Evolutionary conservation across 2,329 filamentous ascomycete genomes (phyloP).

Genomic region (Pseudopyrenochaeta lycopersici): DNA sequence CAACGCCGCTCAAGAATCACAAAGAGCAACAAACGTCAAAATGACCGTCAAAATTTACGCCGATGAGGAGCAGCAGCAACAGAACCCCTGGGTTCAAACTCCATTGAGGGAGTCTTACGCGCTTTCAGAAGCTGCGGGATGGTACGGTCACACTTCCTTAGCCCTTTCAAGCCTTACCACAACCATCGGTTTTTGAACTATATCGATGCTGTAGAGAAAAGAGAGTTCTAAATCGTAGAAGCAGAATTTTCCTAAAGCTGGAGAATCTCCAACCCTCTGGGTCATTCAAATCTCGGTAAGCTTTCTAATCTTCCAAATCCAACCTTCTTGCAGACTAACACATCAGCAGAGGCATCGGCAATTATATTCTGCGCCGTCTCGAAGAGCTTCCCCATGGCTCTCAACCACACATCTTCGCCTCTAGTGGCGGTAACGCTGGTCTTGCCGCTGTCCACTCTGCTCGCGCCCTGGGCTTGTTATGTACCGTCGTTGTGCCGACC

Average conservation of each 20-base stretch:
- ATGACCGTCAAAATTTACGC: slow-evolving; percentile 39
- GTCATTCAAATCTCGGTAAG: slow-evolving; percentile 78
- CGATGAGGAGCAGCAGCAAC: slow-evolving; percentile 29
- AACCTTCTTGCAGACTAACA: slow-evolving; percentile 15
- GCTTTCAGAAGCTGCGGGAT: slow-evolving; percentile 75
- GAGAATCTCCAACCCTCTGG: slow-evolving; percentile 85
- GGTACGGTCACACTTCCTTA: slow-evolving; percentile 61
- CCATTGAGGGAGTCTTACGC: slow-evolving; percentile 73
- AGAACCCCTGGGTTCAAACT: slow-evolving; percentile 72
- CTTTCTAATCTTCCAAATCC: not conserved
- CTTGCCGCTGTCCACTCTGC: slow-evolving; percentile 82
- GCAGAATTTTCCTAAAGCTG: slow-evolving; percentile 84
- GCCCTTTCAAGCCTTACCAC: not conserved
- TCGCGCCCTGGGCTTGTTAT: slow-evolving; percentile 67
- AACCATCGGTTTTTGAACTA: not conserved
- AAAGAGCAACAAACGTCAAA: slow-evolving; percentile 8
- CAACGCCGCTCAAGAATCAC: slow-evolving; percentile 15
- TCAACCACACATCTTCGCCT: slow-evolving; percentile 76
- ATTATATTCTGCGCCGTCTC: slow-evolving; percentile 68
- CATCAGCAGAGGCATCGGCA: slow-evolving; percentile 67
- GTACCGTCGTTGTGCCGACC: slow-evolving; percentile 78
- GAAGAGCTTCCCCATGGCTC: slow-evolving; percentile 45
- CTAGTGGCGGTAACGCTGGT: slow-evolving; percentile 84
- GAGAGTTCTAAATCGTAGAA: slow-evolving; percentile 54
- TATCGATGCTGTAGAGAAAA: slow-evolving; percentile 20